A percentile compares a stretch with the other conserved stretches of the same genome.
Evolutionary conservation across 2,329 filamentous ascomycete genomes (phyloP).

Genomic region (Fusarium pseudonygamai): DNA sequence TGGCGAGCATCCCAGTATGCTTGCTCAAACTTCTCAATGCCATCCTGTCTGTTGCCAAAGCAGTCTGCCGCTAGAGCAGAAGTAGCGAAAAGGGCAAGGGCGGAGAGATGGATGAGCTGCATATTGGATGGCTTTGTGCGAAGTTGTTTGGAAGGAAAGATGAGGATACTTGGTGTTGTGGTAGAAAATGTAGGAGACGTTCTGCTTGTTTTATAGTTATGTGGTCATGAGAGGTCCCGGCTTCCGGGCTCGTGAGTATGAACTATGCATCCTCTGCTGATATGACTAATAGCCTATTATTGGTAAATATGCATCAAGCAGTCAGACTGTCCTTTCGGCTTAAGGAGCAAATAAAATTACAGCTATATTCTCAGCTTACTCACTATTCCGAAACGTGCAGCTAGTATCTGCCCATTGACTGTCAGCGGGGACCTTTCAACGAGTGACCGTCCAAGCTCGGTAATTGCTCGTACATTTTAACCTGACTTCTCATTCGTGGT

Average conservation of each 20-base stretch:
- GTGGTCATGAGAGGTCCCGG: fast-evolving
- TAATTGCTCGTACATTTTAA: not conserved
- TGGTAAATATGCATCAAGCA: too few relatives aligned
- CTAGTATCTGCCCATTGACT: not conserved
- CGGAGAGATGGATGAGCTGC: not conserved
- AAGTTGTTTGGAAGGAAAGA: too few relatives aligned
- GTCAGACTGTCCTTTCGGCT: too few relatives aligned
- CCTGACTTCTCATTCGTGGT: not conserved
- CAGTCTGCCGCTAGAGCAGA: not conserved
- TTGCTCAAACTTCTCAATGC: not conserved
- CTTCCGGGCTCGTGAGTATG: too few relatives aligned
- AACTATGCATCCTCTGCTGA: too few relatives aligned
- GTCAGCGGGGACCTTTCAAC: not conserved
- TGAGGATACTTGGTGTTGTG: not conserved
- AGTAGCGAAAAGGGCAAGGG: not conserved
- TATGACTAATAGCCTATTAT: too few relatives aligned
- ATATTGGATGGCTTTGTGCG: not conserved
- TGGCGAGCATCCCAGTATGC: constrained; percentile 1
- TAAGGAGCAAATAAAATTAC: fast-evolving
- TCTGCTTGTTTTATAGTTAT: not conserved
- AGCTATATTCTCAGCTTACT: not conserved
- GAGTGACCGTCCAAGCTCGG: fast-evolving
- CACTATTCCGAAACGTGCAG: not conserved
- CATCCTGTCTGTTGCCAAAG: not conserved
- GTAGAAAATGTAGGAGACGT: fast-evolving